These are phyloP conservation scores for Rasamsonia emersonii DNA, from an alignment of 2,329 filamentous ascomycete species.

Conservation along the genomic window DNA sequence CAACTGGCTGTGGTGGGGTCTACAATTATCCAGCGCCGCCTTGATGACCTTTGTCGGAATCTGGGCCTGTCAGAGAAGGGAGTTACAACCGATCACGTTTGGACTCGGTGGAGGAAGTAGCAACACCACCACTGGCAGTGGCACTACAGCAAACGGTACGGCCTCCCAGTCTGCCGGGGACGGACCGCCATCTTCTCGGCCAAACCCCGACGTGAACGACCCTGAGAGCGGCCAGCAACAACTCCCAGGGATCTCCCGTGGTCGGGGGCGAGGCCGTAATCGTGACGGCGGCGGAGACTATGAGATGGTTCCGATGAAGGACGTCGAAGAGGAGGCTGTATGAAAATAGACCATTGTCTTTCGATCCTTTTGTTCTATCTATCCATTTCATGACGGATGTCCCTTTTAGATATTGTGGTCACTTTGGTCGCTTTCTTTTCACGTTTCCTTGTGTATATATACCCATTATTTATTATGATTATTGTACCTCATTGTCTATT, in stretches of 20 bases:
- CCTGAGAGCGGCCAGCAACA: slow-evolving; percentile 9
- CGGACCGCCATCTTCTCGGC: slow-evolving; percentile 6
- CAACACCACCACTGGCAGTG: slow-evolving; percentile 7
- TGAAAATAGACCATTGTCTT: slow-evolving; percentile 12
- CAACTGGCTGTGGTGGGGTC: slow-evolving; percentile 78
- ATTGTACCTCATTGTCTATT: no score
- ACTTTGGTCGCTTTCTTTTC: no score
- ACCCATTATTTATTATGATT: no score
- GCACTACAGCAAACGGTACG: slow-evolving; percentile 8
- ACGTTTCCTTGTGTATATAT: no score
- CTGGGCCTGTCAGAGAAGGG: slow-evolving; percentile 86
- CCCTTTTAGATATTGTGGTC: neutral
- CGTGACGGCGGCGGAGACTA: slow-evolving; percentile 20
- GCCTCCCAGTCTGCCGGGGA: slow-evolving; percentile 8
- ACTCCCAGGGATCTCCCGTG: slow-evolving; percentile 20
- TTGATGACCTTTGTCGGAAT: slow-evolving; percentile 66
- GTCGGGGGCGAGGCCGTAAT: slow-evolving; percentile 22
- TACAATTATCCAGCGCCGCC: slow-evolving; percentile 52
- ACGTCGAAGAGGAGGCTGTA: slow-evolving; percentile 20
- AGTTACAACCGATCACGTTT: slow-evolving; percentile 81
- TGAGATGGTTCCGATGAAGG: slow-evolving; percentile 27
- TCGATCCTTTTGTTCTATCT: slow-evolving; percentile 4
- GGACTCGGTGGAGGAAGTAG: slow-evolving; percentile 43
- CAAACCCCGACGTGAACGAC: slow-evolving; percentile 7
- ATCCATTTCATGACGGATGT: neutral